Percentiles rank a stretch among this genome's conserved stretches.
phyloP scores from a whole-genome alignment of 352 stramenopile species.

The Pythium periplocum region DNA sequence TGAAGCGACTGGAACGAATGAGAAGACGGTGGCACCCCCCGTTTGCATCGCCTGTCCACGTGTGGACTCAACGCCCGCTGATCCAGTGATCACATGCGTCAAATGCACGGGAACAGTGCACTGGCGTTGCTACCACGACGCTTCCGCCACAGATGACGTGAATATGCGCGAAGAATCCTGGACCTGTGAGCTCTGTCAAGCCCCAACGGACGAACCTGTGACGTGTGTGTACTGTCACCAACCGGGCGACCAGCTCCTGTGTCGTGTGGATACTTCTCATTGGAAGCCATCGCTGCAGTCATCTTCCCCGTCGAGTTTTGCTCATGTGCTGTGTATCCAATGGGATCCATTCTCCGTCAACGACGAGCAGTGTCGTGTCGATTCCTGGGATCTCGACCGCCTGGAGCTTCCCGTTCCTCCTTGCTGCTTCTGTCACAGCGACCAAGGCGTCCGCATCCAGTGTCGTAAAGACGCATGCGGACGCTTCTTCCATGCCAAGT shows the following conservation, averaged over 20 bases:
- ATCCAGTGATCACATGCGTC: too few relatives aligned
- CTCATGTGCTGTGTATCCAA: slow-evolving; percentile 1
- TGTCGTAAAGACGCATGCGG: slow-evolving; percentile 49
- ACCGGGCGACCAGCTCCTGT: background rate
- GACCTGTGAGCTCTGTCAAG: background rate
- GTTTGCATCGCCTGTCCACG: too few relatives aligned
- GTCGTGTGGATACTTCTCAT: background rate
- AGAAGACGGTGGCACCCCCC: too few relatives aligned
- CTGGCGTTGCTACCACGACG: background rate
- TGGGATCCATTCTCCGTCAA: slow-evolving; percentile 10
- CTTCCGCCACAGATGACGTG: background rate
- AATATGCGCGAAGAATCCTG: background rate
- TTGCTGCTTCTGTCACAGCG: slow-evolving; percentile 50
- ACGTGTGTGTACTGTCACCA: background rate
- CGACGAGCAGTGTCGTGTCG: too few relatives aligned
- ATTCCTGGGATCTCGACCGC: background rate
- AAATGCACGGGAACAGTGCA: background rate
- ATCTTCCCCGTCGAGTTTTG: too few relatives aligned
- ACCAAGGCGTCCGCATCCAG: slow-evolving; percentile 40
- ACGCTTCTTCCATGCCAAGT: slow-evolving; percentile 64
- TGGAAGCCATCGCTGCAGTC: too few relatives aligned
- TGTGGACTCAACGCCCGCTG: too few relatives aligned
- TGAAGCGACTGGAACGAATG: too few relatives aligned
- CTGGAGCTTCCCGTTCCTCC: slow-evolving; percentile 13
- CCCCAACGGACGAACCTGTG: background rate